phyloP scores from a whole-genome alignment of 2,329 filamentous ascomycete genomes.

The Trichoderma cornu-damae region DNA sequence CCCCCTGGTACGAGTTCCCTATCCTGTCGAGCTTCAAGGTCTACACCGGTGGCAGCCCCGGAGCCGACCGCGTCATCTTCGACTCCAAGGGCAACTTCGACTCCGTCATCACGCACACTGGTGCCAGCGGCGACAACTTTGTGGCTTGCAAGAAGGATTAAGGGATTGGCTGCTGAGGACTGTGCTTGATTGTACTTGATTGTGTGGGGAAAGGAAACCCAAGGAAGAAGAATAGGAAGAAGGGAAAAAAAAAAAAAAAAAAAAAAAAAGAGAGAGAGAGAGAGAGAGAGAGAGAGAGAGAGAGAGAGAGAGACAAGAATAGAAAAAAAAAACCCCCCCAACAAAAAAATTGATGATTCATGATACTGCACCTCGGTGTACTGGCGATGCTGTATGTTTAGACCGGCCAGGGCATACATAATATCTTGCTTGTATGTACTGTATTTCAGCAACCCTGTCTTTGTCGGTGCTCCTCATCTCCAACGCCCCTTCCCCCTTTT shows the following conservation, averaged over 20 bases:
- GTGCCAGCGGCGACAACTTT: constrained; percentile 63
- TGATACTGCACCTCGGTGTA: background rate
- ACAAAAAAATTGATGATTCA: background rate
- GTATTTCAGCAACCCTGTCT: constrained; percentile 1
- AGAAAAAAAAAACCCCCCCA: too few species aligned
- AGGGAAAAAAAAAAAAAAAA: background rate
- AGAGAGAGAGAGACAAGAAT: too few species aligned
- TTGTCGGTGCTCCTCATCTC: background rate
- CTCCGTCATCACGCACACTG: constrained; percentile 65
- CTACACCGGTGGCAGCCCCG: constrained; percentile 44
- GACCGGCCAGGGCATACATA: background rate
- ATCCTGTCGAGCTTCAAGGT: constrained; percentile 29
- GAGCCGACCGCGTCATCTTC: constrained; percentile 60
- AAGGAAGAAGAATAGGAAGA: background rate
- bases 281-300: too few species aligned
- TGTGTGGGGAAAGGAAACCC: too few species aligned
- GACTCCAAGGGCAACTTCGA: constrained; percentile 52
- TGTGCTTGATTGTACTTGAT: background rate
- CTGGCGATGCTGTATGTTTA: background rate
- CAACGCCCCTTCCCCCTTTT: background rate
- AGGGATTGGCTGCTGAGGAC: background rate
- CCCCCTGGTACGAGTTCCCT: constrained; percentile 39
- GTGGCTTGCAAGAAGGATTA: constrained; percentile 47
- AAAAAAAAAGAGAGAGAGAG: too few species aligned
- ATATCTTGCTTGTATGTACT: constrained; percentile 10